These are phyloP conservation scores for Cyberlindnera xishuangbannaensis DNA, from an alignment of 805 yeast genomes.

Conservation along the genomic window DNA sequence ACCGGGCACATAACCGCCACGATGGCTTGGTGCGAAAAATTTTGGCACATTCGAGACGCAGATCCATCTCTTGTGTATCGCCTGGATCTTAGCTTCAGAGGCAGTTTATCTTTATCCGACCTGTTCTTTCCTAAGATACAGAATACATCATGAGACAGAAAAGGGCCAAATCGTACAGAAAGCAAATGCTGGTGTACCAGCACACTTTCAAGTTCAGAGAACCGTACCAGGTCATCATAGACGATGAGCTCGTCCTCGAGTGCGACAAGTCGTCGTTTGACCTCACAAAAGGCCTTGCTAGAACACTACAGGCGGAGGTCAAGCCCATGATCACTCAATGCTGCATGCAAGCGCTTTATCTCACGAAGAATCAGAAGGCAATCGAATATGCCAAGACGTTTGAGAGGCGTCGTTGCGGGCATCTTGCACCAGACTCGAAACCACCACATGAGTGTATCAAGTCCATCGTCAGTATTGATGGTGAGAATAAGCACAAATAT, in stretches of 20 bases:
- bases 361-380: constrained; percentile 64
- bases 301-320: constrained; percentile 79
- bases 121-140: background rate
- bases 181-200: constrained; percentile 80
- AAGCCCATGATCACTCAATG: constrained; percentile 96
- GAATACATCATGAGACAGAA: constrained; percentile 75
- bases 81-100: too few species aligned
- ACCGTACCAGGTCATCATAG: constrained; percentile 88
- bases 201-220: constrained; percentile 89
- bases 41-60: too few species aligned
- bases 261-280: constrained; percentile 68
- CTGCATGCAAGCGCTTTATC: constrained; percentile 81
- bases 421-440: constrained; percentile 55
- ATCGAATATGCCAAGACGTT: constrained; percentile 74
- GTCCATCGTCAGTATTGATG: constrained; percentile 62
- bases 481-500: constrained; percentile 85
- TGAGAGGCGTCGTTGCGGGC: constrained; percentile 93
- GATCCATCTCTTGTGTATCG: too few species aligned
- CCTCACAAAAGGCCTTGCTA: constrained; percentile 68
- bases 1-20: too few species aligned
- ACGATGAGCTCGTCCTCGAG: constrained; percentile 66
- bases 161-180: constrained; percentile 89
- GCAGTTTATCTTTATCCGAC: too few species aligned
- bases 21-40: too few species aligned
- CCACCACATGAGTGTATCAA: constrained; percentile 72